Base-by-base conservation (phyloP, 192 early-diverging fungal genomes). In the Entomortierella chlamydospora region DNA sequence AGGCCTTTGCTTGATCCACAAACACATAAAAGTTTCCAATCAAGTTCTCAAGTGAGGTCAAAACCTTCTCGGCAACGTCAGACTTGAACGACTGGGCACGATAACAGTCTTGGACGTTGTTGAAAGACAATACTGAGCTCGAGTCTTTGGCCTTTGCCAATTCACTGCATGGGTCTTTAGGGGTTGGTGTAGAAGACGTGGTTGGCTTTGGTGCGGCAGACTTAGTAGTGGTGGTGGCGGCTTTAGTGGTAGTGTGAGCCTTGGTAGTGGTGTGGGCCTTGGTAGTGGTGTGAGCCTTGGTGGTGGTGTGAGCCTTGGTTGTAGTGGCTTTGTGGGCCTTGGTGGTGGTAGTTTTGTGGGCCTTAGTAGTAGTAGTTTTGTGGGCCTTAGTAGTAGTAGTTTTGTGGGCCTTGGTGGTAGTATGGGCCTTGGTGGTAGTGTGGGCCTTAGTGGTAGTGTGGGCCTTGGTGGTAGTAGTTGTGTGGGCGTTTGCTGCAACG, bases 1-100 rank as follows among this genome's bases (percentile, higher is more conserved):
- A 1, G 17, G 25, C 57, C 51, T 65, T 79, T n/a, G 76, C 76
- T 20, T 64, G 53, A 42, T 79, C 76, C 13, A 70, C 23, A 43
- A 79, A 79, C 4, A 34, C 76, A 49, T 79, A 79, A 61, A 79
- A 61, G 68, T 79, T 79, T 39, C 76, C 68, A 29, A 79, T 54
- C 41, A 64, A 34, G 68, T 50, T 79, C 63, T 79, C 76, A 28
- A 79, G 29, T 18, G 76, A 70, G 0, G 67, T 61, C 15, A 79
- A 34, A n/a, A 58, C 65, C 63, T 70, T 70, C 15, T 55, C 57
- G 9, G 68, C 76, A 31, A 79, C 41, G 22, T 70, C 68, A 3
- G 55, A 28, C 47, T 79, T 79, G 57, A 54, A 79, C 15, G 62
- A 20, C 37, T 79, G 76, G 33, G 76, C 68, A 33, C 50, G 42